phyloP scores from a whole-genome alignment of 1,139 yeast species.

The Scheffersomyces titani region DNA sequence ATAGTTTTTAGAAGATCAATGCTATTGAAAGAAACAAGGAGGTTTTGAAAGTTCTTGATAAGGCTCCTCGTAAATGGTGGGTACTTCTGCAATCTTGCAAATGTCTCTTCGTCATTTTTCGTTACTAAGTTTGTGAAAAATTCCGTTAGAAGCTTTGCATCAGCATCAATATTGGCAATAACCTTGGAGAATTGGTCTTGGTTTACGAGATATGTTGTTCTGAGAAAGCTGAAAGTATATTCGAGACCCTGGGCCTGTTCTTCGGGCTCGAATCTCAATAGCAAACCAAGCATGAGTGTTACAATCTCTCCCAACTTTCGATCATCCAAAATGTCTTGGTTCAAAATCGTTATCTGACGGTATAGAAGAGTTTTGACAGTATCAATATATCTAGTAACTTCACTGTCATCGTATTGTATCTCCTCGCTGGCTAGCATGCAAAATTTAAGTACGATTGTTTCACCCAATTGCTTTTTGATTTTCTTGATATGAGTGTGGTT shows the following conservation, averaged over 20 bases:
- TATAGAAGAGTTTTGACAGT: constrained; percentile 39
- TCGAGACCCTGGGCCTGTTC: constrained; percentile 21
- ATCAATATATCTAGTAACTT: constrained; percentile 16
- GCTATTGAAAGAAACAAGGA: constrained; percentile 22
- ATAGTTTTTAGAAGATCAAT: constrained; percentile 25
- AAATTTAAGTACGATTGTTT: constrained; percentile 28
- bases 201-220: constrained; percentile 38
- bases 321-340: constrained; percentile 29
- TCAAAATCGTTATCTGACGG: constrained; percentile 44
- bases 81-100: constrained; percentile 27
- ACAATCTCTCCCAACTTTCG: constrained; percentile 34
- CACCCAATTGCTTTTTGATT: constrained; percentile 29
- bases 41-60: constrained; percentile 21
- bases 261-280: constrained; percentile 19
- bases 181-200: constrained; percentile 25
- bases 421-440: constrained; percentile 20
- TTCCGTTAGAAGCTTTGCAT: constrained; percentile 21
- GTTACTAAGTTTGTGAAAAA: constrained; percentile 32
- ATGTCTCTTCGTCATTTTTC: constrained; percentile 42
- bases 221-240: constrained; percentile 36
- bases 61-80: constrained; percentile 33
- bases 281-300: constrained; percentile 31
- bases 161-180: constrained; percentile 12
- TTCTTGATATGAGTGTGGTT: constrained; percentile 12
- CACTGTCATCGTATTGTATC: constrained; percentile 3